A percentile compares a stretch with the other conserved stretches of the same genome.
Conservation (phyloP, 768 basidiomycete species). For the Mycena albidolilacea region DNA sequence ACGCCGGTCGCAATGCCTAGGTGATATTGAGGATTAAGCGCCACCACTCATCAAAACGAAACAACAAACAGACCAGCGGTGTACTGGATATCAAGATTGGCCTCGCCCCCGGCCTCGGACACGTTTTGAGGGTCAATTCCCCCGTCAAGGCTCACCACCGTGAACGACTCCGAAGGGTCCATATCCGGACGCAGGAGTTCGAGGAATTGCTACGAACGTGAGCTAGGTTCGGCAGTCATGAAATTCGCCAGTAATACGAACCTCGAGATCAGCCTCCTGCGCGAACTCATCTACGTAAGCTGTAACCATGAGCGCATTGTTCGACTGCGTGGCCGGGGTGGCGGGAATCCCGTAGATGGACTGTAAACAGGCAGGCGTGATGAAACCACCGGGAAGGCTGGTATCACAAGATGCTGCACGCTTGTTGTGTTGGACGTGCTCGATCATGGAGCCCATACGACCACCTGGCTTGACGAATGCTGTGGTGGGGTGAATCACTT, state of each 20-base stretch:
- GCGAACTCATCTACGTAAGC: slow-evolving; percentile 8
- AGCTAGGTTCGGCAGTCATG: background rate
- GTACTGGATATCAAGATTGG: slow-evolving; percentile 19
- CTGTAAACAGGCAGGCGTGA: slow-evolving; percentile 25
- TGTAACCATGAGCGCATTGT: slow-evolving; percentile 19
- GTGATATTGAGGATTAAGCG: background rate
- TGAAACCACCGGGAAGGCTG: background rate
- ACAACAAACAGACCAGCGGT: slow-evolving; percentile 7
- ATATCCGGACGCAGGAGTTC: slow-evolving; percentile 5
- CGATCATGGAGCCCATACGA: background rate
- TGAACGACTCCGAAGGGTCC: background rate
- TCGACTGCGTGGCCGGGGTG: slow-evolving; percentile 16
- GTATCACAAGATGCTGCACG: background rate
- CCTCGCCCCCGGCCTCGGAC: background rate
- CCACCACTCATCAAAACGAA: background rate
- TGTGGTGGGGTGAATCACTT: background rate
- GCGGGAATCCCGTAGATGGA: slow-evolving; percentile 20
- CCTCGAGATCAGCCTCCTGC: slow-evolving; percentile 14
- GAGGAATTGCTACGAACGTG: slow-evolving; percentile 3
- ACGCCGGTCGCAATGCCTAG: slow-evolving; percentile 10
- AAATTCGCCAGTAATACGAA: slow-evolving; percentile 5
- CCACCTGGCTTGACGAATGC: background rate
- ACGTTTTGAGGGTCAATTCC: background rate
- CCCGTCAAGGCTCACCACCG: background rate
- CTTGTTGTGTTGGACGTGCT: background rate